These are phyloP conservation scores for Monosporascus sp. DNA, from an alignment of 2,329 filamentous ascomycete species.

Conservation along the genomic window DNA sequence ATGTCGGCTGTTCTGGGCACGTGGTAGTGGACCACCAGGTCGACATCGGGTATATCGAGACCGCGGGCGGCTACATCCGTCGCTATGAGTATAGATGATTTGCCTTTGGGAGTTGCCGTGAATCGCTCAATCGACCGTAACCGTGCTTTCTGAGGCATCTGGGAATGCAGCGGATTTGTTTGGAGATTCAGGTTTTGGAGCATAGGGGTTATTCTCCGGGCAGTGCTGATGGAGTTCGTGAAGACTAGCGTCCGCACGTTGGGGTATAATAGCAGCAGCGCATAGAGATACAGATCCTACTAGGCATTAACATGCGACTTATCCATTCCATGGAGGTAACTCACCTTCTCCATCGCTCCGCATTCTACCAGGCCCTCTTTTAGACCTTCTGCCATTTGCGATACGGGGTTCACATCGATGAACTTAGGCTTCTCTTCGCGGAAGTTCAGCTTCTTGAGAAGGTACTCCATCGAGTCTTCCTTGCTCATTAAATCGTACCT, in stretches of 20 bases:
- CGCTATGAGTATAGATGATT: slow-evolving; percentile 69
- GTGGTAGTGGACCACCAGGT: slow-evolving; percentile 92
- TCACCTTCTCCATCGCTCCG: slow-evolving; percentile 83
- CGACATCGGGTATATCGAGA: slow-evolving; percentile 85
- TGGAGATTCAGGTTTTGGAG: slow-evolving; percentile 77
- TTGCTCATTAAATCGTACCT: slow-evolving; percentile 64
- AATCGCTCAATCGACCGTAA: slow-evolving; percentile 91
- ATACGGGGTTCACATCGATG: slow-evolving; percentile 83
- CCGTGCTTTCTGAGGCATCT: slow-evolving; percentile 94
- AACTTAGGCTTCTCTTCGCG: slow-evolving; percentile 79
- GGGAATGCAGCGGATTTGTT: slow-evolving; percentile 77
- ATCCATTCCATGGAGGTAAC: slow-evolving; percentile 2
- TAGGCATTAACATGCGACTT: slow-evolving; percentile 6
- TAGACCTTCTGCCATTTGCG: slow-evolving; percentile 80
- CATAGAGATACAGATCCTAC: slow-evolving; percentile 87
- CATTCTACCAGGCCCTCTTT: slow-evolving; percentile 92
- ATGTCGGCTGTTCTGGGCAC: slow-evolving; percentile 85
- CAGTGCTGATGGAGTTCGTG: slow-evolving; percentile 91
- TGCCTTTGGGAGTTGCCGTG: slow-evolving; percentile 53
- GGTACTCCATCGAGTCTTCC: slow-evolving; percentile 84
- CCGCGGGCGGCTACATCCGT: slow-evolving; percentile 93
- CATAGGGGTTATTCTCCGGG: slow-evolving; percentile 78
- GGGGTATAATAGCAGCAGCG: slow-evolving; percentile 76
- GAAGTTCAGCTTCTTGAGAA: slow-evolving; percentile 87
- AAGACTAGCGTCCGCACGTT: slow-evolving; percentile 82